Evolutionary conservation across 129 eudicot species (phyloP).

Genomic region (Scalesia atractyloides): DNA sequence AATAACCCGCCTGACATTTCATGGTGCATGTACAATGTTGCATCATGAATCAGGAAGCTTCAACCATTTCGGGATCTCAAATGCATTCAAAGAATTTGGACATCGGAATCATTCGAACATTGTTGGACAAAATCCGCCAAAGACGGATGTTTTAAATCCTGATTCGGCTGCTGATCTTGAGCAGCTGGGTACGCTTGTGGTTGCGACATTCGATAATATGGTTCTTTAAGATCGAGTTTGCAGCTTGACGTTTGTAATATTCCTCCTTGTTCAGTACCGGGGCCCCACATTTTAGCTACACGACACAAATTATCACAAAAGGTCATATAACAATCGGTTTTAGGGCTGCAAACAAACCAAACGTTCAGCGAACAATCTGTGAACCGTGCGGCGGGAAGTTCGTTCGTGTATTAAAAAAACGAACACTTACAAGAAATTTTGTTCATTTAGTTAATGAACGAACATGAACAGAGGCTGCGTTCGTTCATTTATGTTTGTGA

Average conservation of each 20-base stretch:
- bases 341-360: too few species aligned
- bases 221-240: constrained; percentile 86
- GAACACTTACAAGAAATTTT: too few species aligned
- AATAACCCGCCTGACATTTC: constrained; percentile 25
- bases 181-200: constrained; percentile 68
- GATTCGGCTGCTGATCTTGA: constrained; percentile 81
- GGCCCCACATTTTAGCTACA: constrained; percentile 92
- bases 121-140: constrained; percentile 65
- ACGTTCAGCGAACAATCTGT: too few species aligned
- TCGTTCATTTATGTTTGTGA: too few species aligned
- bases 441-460: too few species aligned
- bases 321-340: background rate
- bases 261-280: constrained; percentile 96
- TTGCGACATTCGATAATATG: constrained; percentile 96
- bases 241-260: constrained; percentile 85
- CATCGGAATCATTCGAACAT: constrained; percentile 37
- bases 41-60: constrained; percentile 22
- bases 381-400: too few species aligned
- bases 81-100: constrained; percentile 38
- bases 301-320: constrained; percentile 16
- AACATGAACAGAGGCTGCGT: too few species aligned
- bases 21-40: constrained; percentile 34
- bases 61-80: constrained; percentile 14
- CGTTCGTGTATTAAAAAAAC: too few species aligned
- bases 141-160: constrained; percentile 39